Evolutionary conservation across 176 grass and related monocot genomes (phyloP), one percentile per base, ranked within the genome.

Genomic region (Secale cereale): DNA sequence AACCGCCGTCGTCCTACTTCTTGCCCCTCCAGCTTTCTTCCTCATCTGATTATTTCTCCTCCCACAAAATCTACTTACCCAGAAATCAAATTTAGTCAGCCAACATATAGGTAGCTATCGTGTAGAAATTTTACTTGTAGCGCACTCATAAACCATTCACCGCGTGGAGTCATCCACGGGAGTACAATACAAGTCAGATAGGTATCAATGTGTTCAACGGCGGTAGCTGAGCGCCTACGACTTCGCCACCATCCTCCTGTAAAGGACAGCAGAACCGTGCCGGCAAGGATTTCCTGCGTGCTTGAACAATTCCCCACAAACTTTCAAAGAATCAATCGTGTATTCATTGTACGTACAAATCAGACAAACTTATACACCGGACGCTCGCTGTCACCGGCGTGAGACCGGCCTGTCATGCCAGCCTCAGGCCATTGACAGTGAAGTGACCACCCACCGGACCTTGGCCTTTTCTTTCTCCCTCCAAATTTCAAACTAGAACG

Each of bases 311-410:
- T 7, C 69, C 33, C 39, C 1, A 12, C 45, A 68, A 77, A 22
- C n/a, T 45, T 90, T 79, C 65, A 87, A 91, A 87, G 89, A 91
- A 91, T 91, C 50, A 87, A 84, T 84, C 28, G 35, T 79, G 16
- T 87, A 64, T 72, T 56, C 17, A 70, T 54, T 80, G 35, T 40
- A 87, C 74, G 60, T 39, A 87, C 75, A 75, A 79, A 22, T 62
- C 25, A 27, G 40, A 86, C 67, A 36, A 36, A 30, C 69, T 74
- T 84, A 14, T 82, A 78, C 79, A 78, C 20, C n/a, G 27, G 80
- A 48, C 45, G 22, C 67, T 76, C 45, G 22, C 67, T 76, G 86
- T 94, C 83, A 70, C 33, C 46, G 16, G 62, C 74, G 67, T 74
- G 79, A 88, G 39, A 62, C 84, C 71, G 31, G 41, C 61, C 87